Base-by-base conservation (phyloP, 2,329 filamentous ascomycete genomes). In the Cordyceps militaris region DNA sequence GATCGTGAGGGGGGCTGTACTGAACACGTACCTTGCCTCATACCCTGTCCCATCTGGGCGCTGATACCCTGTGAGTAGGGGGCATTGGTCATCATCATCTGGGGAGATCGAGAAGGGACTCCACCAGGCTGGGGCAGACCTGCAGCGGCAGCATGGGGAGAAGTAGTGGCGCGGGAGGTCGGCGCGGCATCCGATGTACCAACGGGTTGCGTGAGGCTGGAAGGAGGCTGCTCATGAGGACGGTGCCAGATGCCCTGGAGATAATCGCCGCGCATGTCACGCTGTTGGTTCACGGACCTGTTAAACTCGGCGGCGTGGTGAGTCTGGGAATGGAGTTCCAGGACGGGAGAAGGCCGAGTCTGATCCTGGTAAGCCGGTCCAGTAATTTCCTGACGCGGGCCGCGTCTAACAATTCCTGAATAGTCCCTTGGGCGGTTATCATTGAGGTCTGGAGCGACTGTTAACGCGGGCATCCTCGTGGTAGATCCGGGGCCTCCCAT, bases 281-380 rank as follows among this genome's bases (percentile, higher is more conserved):
- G 87, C 70, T 92, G 88, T 64, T 88, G 83, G 66, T 88, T 91
- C 53, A 97, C 79, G 48, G 83, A 82, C 66, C 94, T 91, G 75
- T 93, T 97, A 75, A 88, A 96, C 64, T 97, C 93, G 59, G 91
- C 90, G 19, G 93, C 88, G 62, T 96, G 90, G 52, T 90, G 85
- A 28, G 91, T 90, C 71, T 97, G 91, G 47, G 88, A 87, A 63
- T 94, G 79, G 56, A 97, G 84, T 66, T 97, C 93, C 48, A 83
- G 79, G 28, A 89, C 80, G 30, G 86, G 83, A 62, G 87, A 89
- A 11, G 90, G 79, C 69, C 92, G 85, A 9, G 87, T 89, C 64
- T 91, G 82, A 69, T 97, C 94, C 71, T 93, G 87, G 73, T 97
- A 99, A 10, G 91, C 80, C 38, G 88, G 85, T 24, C 92, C 94